Evolutionary conservation across 202 grass and related monocot genomes (phyloP).

Genomic region (Alloteropsis angusta): DNA sequence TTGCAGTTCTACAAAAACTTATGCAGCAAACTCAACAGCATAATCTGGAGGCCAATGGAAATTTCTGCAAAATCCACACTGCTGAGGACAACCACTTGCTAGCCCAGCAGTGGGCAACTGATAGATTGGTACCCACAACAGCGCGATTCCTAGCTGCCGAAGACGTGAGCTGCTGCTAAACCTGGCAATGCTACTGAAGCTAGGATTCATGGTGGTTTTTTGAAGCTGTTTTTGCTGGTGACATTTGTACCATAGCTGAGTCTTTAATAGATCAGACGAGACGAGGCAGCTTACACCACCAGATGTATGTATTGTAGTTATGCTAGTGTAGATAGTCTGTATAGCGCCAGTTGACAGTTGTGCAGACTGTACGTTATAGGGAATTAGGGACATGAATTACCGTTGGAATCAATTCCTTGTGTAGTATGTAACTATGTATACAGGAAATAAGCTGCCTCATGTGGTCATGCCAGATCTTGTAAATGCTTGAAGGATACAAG

Average conservation of each 20-base stretch:
- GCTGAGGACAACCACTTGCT: constrained; percentile 44
- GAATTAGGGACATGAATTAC: background rate
- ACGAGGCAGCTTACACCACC: background rate
- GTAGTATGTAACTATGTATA: no score
- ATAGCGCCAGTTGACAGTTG: constrained; percentile 10
- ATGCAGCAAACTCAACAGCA: constrained; percentile 54
- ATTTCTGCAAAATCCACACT: constrained; percentile 35
- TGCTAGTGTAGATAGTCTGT: constrained; percentile 19
- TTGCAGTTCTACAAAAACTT: constrained; percentile 86
- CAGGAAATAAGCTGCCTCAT: background rate
- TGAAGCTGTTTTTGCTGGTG: constrained; percentile 6
- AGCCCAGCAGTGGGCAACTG: background rate
- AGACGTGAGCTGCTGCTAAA: background rate
- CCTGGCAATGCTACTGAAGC: background rate
- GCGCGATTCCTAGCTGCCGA: background rate
- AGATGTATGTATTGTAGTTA: background rate
- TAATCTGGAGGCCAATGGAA: constrained; percentile 66
- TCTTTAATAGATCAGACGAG: constrained; percentile 16
- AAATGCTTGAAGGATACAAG: background rate
- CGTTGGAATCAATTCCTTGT: background rate
- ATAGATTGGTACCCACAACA: background rate
- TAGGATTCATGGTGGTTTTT: background rate
- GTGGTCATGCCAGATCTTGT: background rate
- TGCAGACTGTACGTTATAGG: constrained; percentile 5
- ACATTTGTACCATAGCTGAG: constrained; percentile 20